These are phyloP conservation scores for Trypanosoma melophagium DNA, from an alignment of 208 protist species.

Conservation along the genomic window DNA sequence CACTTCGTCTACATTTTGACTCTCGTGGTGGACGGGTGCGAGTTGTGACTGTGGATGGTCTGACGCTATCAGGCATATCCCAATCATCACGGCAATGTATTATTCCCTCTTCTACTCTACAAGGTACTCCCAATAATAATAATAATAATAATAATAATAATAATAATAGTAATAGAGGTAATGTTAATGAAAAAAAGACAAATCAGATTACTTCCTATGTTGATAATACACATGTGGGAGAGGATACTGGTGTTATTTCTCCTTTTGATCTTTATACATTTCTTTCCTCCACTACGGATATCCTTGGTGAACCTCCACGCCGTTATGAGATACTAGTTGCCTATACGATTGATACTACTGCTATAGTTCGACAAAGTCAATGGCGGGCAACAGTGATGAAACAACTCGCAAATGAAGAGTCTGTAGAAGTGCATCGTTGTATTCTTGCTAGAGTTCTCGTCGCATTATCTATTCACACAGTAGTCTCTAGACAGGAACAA, in stretches of 20 bases:
- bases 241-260: not conserved
- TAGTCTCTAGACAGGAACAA: not conserved
- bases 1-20: slow-evolving; percentile 12
- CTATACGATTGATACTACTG: slow-evolving; percentile 21
- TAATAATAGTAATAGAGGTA: too few relatives aligned
- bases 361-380: slow-evolving; percentile 23
- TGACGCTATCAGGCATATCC: not conserved
- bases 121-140: too few relatives aligned
- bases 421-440: not conserved
- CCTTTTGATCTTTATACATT: slow-evolving; percentile 3
- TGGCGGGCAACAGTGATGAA: slow-evolving; percentile 28
- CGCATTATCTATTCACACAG: slow-evolving; percentile 9
- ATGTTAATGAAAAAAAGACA: too few relatives aligned
- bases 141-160: too few relatives aligned
- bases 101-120: too few relatives aligned
- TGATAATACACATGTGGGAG: not conserved
- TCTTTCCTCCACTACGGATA: not conserved
- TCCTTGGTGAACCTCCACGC: slow-evolving; percentile 4
- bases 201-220: too few relatives aligned
- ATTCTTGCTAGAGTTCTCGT: slow-evolving; percentile 21
- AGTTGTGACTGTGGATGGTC: slow-evolving; percentile 11
- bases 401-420: slow-evolving; percentile 25
- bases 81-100: not conserved
- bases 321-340: slow-evolving; percentile 5
- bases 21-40: not conserved